Evolutionary conservation across 2,329 filamentous ascomycete species (phyloP), one percentile per base, ranked within the genome.

Genomic region (Colletotrichum sp.): DNA sequence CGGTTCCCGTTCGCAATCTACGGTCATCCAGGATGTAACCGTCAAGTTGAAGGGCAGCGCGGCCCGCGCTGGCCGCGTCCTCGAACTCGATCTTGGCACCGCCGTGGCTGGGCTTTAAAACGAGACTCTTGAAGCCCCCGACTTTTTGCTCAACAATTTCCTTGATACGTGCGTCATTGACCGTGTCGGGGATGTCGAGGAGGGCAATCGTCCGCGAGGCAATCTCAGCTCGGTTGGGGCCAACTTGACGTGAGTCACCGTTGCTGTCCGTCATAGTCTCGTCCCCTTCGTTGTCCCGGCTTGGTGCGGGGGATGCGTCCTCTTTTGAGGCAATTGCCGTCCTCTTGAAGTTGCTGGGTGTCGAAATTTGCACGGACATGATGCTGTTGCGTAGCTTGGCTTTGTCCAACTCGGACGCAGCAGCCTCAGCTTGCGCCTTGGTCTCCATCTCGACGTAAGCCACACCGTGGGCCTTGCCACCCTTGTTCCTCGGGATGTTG

Each of bases 101-200:
- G 74, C 93, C 93, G 77, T 98, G 94, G 75, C 95, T 92, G 2
- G 96, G 95, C 61, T 95, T 93, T 13, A 98, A 88, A 15, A 94
- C 89, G 6, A 99, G 89, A 83, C 96, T 96, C 78, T 93, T 88
- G 28, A 98, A 88, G 2, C 89, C 84, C 1, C 95, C 96, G 60
- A 93, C 89, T 2, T 92, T 90, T 12, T 52, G 43, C 79, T 95
- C 93, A 10, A 94, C 92, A 4, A 98, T 87, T 0, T 92, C 89
- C 60, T 92, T 92, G 71, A 99, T 92, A 34, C 96, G 95, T 2
- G 94, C 92, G 80, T 98, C 95, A 78, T 98, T 98, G 80, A 99
- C 92, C 0, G 96, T 99, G 81, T 99, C 97, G 1, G 97, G 95
- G 2, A 99, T 88, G 77, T 96, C 94, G 85, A 98, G 91, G 32